A percentile compares a stretch with the other conserved stretches of the same genome.
phyloP scores from a whole-genome alignment of 129 eudicot genomes.

The Flaveria bidentis region DNA sequence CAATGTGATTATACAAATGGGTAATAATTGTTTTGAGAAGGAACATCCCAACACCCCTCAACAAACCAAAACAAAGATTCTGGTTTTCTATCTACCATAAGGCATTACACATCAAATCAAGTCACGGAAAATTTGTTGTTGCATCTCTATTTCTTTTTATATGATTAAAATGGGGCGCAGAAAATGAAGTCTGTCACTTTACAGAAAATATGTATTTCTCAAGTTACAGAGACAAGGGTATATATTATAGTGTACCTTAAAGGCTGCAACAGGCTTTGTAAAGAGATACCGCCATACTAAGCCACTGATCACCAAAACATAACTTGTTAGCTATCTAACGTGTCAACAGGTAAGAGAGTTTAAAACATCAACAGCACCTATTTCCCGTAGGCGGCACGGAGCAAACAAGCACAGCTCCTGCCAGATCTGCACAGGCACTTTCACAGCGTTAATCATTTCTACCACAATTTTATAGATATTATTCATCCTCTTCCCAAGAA shows the following conservation, averaged over 20 bases:
- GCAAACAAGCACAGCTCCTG: slow-evolving; percentile 88
- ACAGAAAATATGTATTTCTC: not conserved
- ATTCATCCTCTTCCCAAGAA: not conserved
- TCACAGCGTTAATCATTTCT: slow-evolving; percentile 22
- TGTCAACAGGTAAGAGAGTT: slow-evolving; percentile 13
- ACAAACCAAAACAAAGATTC: too few species aligned
- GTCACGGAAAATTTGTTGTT: too few species aligned
- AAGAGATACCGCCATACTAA: slow-evolving; percentile 89
- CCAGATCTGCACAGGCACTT: slow-evolving; percentile 42
- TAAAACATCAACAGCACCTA: slow-evolving; percentile 46
- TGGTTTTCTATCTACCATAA: too few species aligned
- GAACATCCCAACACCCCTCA: too few species aligned
- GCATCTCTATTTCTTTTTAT: too few species aligned
- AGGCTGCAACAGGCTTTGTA: slow-evolving; percentile 90
- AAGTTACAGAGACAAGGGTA: not conserved
- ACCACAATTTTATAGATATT: slow-evolving; percentile 2
- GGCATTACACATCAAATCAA: too few species aligned
- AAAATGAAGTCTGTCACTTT: not conserved
- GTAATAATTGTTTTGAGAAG: too few species aligned
- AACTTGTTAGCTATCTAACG: slow-evolving; percentile 26
- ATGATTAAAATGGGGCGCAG: too few species aligned
- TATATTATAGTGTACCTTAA: slow-evolving; percentile 50
- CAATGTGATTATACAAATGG: too few species aligned
- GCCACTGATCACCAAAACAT: slow-evolving; percentile 54
- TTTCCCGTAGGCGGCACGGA: slow-evolving; percentile 94